A percentile compares a stretch with the other conserved stretches of the same genome.
Conservation (phyloP, 176 grass and related monocot species). For the Canna indica region DNA sequence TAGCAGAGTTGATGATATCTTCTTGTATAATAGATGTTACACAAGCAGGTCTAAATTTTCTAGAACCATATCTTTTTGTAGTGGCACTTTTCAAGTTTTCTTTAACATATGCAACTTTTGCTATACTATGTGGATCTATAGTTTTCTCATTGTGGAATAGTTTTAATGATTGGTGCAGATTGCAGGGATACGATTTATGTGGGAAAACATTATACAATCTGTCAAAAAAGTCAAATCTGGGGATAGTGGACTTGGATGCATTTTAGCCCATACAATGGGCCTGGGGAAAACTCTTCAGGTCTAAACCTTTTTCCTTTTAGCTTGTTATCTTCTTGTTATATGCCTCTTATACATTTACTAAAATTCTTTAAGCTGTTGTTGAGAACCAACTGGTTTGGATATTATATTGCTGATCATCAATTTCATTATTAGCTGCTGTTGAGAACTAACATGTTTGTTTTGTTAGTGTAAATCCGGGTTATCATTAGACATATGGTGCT, state of each 20-base stretch:
- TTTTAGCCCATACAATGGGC: slow-evolving; percentile 98
- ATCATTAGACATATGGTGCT: not conserved
- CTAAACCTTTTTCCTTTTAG: slow-evolving; percentile 9
- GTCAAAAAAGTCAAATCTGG: slow-evolving; percentile 81
- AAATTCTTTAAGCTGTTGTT: not conserved
- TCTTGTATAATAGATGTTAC: not conserved
- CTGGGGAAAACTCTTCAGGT: slow-evolving; percentile 99
- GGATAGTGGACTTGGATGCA: slow-evolving; percentile 94
- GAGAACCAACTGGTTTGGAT: not conserved
- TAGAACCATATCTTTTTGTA: not conserved
- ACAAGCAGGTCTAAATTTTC: not conserved
- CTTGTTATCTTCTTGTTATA: slow-evolving; percentile 6
- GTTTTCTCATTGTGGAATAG: not conserved
- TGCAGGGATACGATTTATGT: slow-evolving; percentile 89
- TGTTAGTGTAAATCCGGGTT: too few relatives aligned
- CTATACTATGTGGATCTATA: not conserved
- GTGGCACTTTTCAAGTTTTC: not conserved
- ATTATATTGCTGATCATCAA: not conserved
- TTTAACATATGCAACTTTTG: too few relatives aligned
- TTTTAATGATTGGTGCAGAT: slow-evolving; percentile 33
- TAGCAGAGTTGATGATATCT: not conserved
- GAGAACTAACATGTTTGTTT: too few relatives aligned
- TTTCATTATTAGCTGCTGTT: too few relatives aligned
- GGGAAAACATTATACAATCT: slow-evolving; percentile 97
- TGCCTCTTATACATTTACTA: not conserved